Evolutionary conservation across 140 eudicot genomes (phyloP).

Genomic region (Flaveria floridana): DNA sequence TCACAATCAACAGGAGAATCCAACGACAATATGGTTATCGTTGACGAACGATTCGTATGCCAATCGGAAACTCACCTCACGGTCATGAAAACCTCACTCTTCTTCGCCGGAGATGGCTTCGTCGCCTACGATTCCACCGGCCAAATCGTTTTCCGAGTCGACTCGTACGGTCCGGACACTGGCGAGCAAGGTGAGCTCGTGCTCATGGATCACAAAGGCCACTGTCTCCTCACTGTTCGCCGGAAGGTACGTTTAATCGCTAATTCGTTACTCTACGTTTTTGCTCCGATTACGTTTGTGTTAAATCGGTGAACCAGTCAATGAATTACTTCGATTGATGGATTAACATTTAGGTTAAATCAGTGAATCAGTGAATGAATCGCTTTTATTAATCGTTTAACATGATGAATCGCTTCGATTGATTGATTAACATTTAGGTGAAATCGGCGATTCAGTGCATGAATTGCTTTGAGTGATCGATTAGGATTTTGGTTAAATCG

Average conservation of each 20-base stretch:
- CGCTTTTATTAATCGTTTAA: too few species aligned
- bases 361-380: too few species aligned
- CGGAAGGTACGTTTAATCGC: constrained; percentile 52
- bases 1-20: background rate
- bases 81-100: constrained; percentile 65
- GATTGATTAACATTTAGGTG: background rate
- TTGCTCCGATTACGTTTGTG: too few species aligned
- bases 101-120: constrained; percentile 74
- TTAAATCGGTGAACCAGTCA: background rate
- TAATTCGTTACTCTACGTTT: too few species aligned
- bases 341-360: background rate
- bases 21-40: constrained; percentile 24
- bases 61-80: constrained; percentile 67
- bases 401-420: background rate
- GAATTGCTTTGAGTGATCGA: background rate
- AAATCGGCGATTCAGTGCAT: background rate
- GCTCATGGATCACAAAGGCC: constrained; percentile 66
- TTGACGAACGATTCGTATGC: constrained; percentile 40
- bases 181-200: constrained; percentile 60
- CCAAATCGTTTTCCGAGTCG: constrained; percentile 69
- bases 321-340: too few species aligned
- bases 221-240: constrained; percentile 74
- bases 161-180: constrained; percentile 64
- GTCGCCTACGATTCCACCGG: constrained; percentile 62
- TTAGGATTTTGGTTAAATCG: background rate